phyloP scores from a whole-genome alignment of 257 asterid species.

The Nicotiana attenuata region DNA sequence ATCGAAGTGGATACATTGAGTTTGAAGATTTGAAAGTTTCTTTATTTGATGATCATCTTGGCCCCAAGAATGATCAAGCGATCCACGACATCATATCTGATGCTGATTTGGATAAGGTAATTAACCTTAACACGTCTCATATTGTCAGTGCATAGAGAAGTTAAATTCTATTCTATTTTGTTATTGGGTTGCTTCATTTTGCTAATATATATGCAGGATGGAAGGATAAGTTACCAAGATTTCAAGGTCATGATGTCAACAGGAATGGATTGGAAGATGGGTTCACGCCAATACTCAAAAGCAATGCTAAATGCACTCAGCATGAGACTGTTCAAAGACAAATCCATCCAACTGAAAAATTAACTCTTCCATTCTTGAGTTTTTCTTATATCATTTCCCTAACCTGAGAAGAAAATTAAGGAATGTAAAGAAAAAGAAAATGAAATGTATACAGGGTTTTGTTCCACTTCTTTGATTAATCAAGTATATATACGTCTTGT shows the following conservation, averaged over 20 bases:
- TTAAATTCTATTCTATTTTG: background rate
- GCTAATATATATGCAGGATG: slow-evolving; percentile 41
- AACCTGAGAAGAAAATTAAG: background rate
- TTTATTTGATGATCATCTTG: slow-evolving; percentile 45
- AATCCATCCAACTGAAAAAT: slow-evolving; percentile 27
- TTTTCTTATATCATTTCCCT: background rate
- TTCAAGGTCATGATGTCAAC: slow-evolving; percentile 87
- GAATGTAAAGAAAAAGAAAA: background rate
- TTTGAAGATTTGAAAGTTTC: slow-evolving; percentile 63
- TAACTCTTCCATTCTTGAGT: slow-evolving; percentile 35
- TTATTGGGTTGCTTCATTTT: background rate
- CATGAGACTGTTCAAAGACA: slow-evolving; percentile 51
- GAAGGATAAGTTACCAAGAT: slow-evolving; percentile 66
- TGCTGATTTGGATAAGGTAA: slow-evolving; percentile 83
- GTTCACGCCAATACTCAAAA: slow-evolving; percentile 75
- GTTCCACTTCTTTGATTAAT: background rate
- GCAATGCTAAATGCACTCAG: slow-evolving; percentile 77
- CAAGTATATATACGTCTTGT: background rate
- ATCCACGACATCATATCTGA: slow-evolving; percentile 65
- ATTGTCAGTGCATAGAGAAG: background rate
- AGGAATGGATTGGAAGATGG: slow-evolving; percentile 90
- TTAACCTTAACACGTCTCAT: background rate
- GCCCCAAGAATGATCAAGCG: slow-evolving; percentile 48
- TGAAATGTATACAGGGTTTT: background rate
- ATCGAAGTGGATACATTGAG: slow-evolving; percentile 67